A percentile compares a stretch with the other conserved stretches of the same genome.
These are phyloP conservation scores for Paraphysoderma sedebokerense DNA, from an alignment of 371 early-diverging fungal genomes.

Conservation along the genomic window DNA sequence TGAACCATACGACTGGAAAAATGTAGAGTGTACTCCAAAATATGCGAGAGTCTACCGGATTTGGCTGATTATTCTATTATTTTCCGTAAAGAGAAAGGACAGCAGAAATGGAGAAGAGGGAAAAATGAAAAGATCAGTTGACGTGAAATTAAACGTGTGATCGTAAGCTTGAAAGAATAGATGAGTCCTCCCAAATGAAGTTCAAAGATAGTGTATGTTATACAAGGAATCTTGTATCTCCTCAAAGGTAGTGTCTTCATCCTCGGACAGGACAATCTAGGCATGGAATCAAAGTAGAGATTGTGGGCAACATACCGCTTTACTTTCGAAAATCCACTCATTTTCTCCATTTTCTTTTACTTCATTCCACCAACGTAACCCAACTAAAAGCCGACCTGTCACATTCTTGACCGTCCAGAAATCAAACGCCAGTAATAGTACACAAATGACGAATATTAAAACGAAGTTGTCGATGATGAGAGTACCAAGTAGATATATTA, in stretches of 20 bases:
- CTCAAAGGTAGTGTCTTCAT: too few species aligned
- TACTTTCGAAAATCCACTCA: constrained; percentile 87
- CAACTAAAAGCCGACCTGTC: constrained; percentile 84
- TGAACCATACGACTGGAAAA: constrained; percentile 65
- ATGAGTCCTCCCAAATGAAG: background rate
- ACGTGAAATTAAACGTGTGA: too few species aligned
- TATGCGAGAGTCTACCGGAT: constrained; percentile 67
- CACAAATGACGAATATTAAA: constrained; percentile 76
- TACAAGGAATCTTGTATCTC: background rate
- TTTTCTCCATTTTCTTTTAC: constrained; percentile 80
- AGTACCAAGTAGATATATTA: constrained; percentile 63
- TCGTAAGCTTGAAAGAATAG: too few species aligned
- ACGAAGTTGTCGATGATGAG: constrained; percentile 66
- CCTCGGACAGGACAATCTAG: too few species aligned
- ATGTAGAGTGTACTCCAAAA: constrained; percentile 85
- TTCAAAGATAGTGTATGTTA: background rate
- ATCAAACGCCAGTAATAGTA: constrained; percentile 80
- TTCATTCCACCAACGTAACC: constrained; percentile 96
- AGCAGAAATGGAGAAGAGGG: background rate
- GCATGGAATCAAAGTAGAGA: background rate
- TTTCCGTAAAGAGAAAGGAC: background rate
- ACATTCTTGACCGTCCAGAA: constrained; percentile 98
- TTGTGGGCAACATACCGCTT: constrained; percentile 41
- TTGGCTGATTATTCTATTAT: constrained; percentile 25
- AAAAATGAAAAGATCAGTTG: too few species aligned